Evolutionary conservation across 495 filamentous ascomycete species (phyloP), one percentile per base, ranked within the genome.

Genomic region (Xylaria nigripes): DNA sequence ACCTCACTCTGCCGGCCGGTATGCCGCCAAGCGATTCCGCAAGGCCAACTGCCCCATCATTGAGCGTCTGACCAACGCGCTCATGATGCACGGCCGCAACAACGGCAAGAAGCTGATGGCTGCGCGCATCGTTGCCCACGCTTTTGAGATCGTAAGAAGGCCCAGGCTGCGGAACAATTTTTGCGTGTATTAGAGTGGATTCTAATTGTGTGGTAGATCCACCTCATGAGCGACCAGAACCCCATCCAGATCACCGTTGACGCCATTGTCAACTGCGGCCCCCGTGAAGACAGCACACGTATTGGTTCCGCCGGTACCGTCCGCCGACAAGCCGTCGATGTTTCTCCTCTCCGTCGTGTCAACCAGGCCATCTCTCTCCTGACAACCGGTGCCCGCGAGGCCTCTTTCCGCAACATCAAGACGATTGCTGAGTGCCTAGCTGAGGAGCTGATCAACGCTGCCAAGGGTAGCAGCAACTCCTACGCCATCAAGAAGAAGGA

Each of bases 401-500:
- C 92, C 55, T 82, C 89, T 60, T 98, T 98, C 89, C 85, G 93
- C 71, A 96, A 96, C 82, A 87, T 98, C 77, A 98, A 98, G 89
- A 89, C 85, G 71, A 90, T 84, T 68, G 90, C 93, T 66, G 93
- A 98, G 86, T 96, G 93, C 79, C 79, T 98, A 68, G 91, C 93
- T 72, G 93, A 99, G 78, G 93, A 99, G 83, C 84, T 99, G 70
- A 96, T 99, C 84, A 99, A 99, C 82, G 94, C 94, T 69, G 93
- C 94, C 72, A 99, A 99, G 87, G 93, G 93, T 63, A 91, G 86
- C 84, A 92, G 87, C 76, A 99, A 99, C 88, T 95, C 89, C 59
- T 99, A 97, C 72, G 93, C 93, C 60, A 99, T 99, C 82, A 99
- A 99, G 89, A 99, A 99, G 89, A 99, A 99, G 90, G 93, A 99